Conservation (phyloP, 2,329 filamentous ascomycete species). For the Cercospora beticola region DNA sequence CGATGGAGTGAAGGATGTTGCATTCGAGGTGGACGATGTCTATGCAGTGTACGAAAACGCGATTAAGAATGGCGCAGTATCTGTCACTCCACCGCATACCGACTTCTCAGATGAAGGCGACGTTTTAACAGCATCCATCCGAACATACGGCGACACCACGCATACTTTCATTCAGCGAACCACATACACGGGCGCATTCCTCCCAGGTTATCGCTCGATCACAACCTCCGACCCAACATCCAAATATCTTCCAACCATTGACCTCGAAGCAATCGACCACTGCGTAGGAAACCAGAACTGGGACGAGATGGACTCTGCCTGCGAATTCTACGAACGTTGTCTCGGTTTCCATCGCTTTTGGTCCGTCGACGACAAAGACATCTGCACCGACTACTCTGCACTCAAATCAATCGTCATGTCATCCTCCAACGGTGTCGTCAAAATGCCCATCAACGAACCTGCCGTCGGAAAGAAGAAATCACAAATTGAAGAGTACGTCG, state of each 20-base stretch:
- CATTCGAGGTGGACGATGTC: constrained; percentile 90
- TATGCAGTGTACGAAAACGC: constrained; percentile 75
- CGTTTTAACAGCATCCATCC: constrained; percentile 73
- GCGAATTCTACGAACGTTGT: constrained; percentile 76
- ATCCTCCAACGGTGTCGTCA: constrained; percentile 71
- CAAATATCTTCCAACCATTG: constrained; percentile 60
- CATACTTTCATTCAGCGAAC: constrained; percentile 81
- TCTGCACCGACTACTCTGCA: constrained; percentile 89
- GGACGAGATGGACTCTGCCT: constrained; percentile 74
- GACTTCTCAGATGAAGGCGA: constrained; percentile 61
- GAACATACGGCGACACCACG: constrained; percentile 92
- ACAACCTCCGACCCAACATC: constrained; percentile 47
- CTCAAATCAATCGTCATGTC: constrained; percentile 89
- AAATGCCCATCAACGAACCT: constrained; percentile 98
- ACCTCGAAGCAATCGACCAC: constrained; percentile 80
- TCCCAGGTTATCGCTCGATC: constrained; percentile 72
- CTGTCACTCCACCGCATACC: constrained; percentile 61
- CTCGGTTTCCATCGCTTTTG: constrained; percentile 96
- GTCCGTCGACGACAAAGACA: constrained; percentile 90
- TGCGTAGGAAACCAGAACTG: constrained; percentile 97
- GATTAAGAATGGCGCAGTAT: constrained; percentile 61
- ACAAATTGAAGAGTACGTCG: constrained; percentile 85
- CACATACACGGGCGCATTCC: constrained; percentile 71
- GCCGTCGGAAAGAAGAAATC: constrained; percentile 85
- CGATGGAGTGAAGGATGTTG: constrained; percentile 91